These are phyloP conservation scores for Colletotrichum acutatum DNA, from an alignment of 2,329 filamentous ascomycete genomes.

Conservation along the genomic window DNA sequence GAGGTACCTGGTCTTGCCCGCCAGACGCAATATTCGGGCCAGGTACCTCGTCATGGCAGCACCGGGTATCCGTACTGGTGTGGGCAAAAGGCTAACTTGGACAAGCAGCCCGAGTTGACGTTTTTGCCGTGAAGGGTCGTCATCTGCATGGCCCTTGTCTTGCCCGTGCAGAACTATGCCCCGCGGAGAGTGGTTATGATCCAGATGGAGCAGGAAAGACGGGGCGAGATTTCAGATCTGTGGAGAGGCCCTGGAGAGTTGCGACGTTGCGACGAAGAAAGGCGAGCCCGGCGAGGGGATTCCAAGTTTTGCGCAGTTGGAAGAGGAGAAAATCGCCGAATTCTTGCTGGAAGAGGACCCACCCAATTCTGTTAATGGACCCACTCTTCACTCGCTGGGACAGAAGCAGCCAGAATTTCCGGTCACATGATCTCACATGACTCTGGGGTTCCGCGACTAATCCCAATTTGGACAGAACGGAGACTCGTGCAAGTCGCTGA, in stretches of 20 bases:
- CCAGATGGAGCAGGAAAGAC: slow-evolving; percentile 30
- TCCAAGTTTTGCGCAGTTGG: slow-evolving; percentile 19
- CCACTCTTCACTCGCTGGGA: background rate
- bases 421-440: background rate
- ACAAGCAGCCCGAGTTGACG: slow-evolving; percentile 24
- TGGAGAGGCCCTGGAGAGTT: slow-evolving; percentile 18
- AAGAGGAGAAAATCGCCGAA: slow-evolving; percentile 15
- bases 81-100: slow-evolving; percentile 20
- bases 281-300: slow-evolving; percentile 18
- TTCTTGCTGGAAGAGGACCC: background rate
- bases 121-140: slow-evolving; percentile 4
- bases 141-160: background rate
- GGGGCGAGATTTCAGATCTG: slow-evolving; percentile 33
- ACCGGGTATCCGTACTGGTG: background rate
- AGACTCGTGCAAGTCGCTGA: too few relatives aligned
- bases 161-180: slow-evolving; percentile 14
- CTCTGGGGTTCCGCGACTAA: background rate
- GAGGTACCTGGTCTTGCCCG: slow-evolving; percentile 21
- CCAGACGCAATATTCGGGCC: background rate
- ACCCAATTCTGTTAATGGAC: background rate
- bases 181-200: slow-evolving; percentile 3
- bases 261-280: slow-evolving; percentile 6
- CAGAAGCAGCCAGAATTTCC: background rate
- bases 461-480: background rate
- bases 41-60: slow-evolving; percentile 21